Conservation (phyloP, 192 early-diverging fungal genomes). For the Physocladia obscura region DNA sequence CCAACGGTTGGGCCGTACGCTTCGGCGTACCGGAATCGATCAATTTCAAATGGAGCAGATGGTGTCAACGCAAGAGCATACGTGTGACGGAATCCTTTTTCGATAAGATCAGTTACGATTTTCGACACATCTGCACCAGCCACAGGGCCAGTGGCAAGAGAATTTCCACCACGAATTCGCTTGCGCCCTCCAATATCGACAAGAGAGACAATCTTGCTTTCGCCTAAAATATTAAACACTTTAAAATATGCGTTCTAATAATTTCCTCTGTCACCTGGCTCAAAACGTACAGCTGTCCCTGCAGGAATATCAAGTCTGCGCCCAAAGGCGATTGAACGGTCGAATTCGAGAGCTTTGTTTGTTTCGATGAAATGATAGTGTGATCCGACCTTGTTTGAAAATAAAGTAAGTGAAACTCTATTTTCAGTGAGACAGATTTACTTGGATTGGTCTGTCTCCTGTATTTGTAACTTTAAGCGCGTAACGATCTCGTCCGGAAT, state of each 20-base stretch:
- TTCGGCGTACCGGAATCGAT: slow-evolving; percentile 79
- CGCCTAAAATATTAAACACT: slow-evolving; percentile 49
- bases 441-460: slow-evolving; percentile 92
- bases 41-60: slow-evolving; percentile 64
- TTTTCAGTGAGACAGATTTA: slow-evolving; percentile 25
- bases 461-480: slow-evolving; percentile 81
- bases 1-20: slow-evolving; percentile 92
- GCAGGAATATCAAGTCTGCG: slow-evolving; percentile 88
- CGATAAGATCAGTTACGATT: slow-evolving; percentile 52
- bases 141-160: slow-evolving; percentile 73
- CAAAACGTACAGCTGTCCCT: slow-evolving; percentile 92
- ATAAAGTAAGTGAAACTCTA: not conserved
- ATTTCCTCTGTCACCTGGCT: slow-evolving; percentile 55
- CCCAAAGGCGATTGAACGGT: slow-evolving; percentile 81
- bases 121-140: slow-evolving; percentile 28
- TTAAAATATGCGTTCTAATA: not conserved
- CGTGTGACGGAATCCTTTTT: slow-evolving; percentile 63
- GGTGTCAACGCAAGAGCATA: slow-evolving; percentile 51
- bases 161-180: slow-evolving; percentile 83
- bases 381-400: slow-evolving; percentile 70
- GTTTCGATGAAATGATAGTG: slow-evolving; percentile 97
- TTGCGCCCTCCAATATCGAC: slow-evolving; percentile 81
- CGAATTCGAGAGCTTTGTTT: slow-evolving; percentile 78
- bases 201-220: slow-evolving; percentile 78
- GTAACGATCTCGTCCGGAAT: slow-evolving; percentile 70